Evolutionary conservation across 371 early-diverging fungal species (phyloP).

Genomic region (Choanephora cucurbitarum): DNA sequence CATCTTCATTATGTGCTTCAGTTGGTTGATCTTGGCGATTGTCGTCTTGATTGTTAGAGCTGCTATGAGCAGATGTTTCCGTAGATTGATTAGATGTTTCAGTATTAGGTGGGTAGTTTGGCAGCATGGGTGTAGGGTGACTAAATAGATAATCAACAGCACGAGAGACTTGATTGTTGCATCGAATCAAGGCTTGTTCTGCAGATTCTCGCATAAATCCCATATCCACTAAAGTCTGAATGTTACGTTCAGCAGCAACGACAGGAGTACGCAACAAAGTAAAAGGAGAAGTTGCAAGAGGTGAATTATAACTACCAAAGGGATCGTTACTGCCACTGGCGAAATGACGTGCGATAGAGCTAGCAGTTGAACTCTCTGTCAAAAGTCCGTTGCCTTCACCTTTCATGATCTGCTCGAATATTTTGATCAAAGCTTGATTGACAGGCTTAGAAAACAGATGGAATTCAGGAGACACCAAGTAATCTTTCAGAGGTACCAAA

Average conservation of each 20-base stretch:
- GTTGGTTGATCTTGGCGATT: not conserved
- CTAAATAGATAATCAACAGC: conserved; percentile 90
- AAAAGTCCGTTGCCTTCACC: conserved; percentile 55
- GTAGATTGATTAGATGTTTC: conserved; percentile 12
- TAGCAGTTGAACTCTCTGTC: conserved; percentile 5
- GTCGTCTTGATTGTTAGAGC: not conserved
- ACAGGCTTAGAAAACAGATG: conserved; percentile 49
- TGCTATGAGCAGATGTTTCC: no score
- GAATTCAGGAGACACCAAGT: conserved; percentile 45
- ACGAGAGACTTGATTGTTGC: conserved; percentile 77
- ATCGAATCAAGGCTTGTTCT: conserved; percentile 77
- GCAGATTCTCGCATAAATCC: conserved; percentile 88
- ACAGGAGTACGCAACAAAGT: conserved; percentile 37
- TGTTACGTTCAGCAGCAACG: conserved; percentile 60
- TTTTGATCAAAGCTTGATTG: conserved; percentile 55
- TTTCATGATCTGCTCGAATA: conserved; percentile 69
- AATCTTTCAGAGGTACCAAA: conserved; percentile 51
- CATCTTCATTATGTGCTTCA: conserved; percentile 8
- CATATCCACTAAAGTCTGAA: conserved; percentile 84
- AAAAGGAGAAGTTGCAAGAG: conserved; percentile 39
- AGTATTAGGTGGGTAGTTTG: conserved; percentile 5
- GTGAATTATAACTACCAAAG: conserved; percentile 27
- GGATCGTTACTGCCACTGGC: conserved; percentile 17
- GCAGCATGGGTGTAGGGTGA: conserved; percentile 62
- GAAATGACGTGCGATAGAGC: conserved; percentile 12